Base-by-base conservation (phyloP, 176 grass and related monocot genomes). In the Tuctoria greenei region DNA sequence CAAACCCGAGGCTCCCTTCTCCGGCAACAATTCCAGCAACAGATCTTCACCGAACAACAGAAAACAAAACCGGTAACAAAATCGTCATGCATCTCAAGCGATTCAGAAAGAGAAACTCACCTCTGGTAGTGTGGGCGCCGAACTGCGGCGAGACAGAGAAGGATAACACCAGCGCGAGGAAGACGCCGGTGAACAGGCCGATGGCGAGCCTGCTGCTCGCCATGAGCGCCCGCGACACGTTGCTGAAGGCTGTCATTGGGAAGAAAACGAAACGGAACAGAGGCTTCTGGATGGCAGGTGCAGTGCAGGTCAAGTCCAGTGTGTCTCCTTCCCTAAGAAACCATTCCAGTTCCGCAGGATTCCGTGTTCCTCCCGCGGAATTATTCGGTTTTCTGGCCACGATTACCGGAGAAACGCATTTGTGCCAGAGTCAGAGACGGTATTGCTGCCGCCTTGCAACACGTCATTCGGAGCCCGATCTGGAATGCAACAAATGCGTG, bases 141-240 rank as follows among this genome's bases (percentile, higher is more conserved):
- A 75, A 46, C 39, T 61, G 39, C 25, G 72, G 10, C 56, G 16
- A 31, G 13, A 7, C 16, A 0, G 46, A 71, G 21, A 71, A 36
- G 18, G 37, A 36, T 34, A 54, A 0, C 28, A 71, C 17, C 17
- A 40, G 10, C 10, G 9, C 46, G 1, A 74, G 38, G 20, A 74
- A 74, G 15, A 74, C 4, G 38, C 37, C 72, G 55, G 72, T 38
- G 47, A 54, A 21, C 17, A 71, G 28, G 28, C 27, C 46, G 69
- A 71, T 8, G 27, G 18, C 28, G 55, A 74, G 15, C 56, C 12
- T 60, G 37, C 55, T 74, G 37, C 55, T 74, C 38, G 60, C 55
- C 54, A 26, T 2, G 72, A 61, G 55, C 37, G 72, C 38, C 72
- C 38, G 23, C 55, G 23, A 25, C 4, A 60, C 0, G 55, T 14